Percentiles rank a stretch among this genome's conserved stretches.
These are phyloP conservation scores for Cutaneotrichosporon sp. DNA, from an alignment of 1,284 basidiomycete genomes.

Conservation along the genomic window DNA sequence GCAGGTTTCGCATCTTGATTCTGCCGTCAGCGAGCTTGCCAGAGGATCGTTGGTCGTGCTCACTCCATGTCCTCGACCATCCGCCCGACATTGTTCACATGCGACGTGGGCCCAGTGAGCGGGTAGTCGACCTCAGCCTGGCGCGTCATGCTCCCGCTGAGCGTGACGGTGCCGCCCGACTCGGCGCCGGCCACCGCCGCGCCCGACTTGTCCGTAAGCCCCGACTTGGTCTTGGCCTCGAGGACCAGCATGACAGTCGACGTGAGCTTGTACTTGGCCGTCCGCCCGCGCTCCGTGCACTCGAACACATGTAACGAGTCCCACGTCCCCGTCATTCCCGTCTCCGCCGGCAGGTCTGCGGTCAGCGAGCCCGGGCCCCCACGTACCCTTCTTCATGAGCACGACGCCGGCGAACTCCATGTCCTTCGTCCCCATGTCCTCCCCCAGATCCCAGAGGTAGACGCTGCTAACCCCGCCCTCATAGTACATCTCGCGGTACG, in stretches of 20 bases:
- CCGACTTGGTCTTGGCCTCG: slow-evolving; percentile 55
- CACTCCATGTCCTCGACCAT: slow-evolving; percentile 97
- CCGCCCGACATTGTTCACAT: slow-evolving; percentile 85
- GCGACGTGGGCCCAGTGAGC: slow-evolving; percentile 69
- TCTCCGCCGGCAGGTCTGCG: slow-evolving; percentile 17
- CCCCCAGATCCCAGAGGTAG: slow-evolving; percentile 97
- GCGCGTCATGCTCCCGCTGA: slow-evolving; percentile 95
- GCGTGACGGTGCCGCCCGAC: slow-evolving; percentile 65
- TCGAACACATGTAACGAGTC: slow-evolving; percentile 99
- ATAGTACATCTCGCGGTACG: slow-evolving; percentile 97
- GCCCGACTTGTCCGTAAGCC: slow-evolving; percentile 43
- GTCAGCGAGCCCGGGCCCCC: neutral
- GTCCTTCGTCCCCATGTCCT: slow-evolving; percentile 54
- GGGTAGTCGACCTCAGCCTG: slow-evolving; percentile 85
- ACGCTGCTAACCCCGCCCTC: slow-evolving; percentile 97
- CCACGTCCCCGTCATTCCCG: slow-evolving; percentile 59
- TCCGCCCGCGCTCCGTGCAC: slow-evolving; percentile 77
- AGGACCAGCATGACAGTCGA: slow-evolving; percentile 97
- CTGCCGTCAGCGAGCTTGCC: slow-evolving; percentile 22
- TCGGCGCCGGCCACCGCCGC: slow-evolving; percentile 29
- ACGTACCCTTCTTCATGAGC: slow-evolving; percentile 87
- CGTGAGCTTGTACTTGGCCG: slow-evolving; percentile 94
- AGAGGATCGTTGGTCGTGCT: no score
- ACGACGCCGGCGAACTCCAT: slow-evolving; percentile 86
- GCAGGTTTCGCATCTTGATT: slow-evolving; percentile 91